These are phyloP conservation scores for Calycina herbarum DNA, from an alignment of 2,329 filamentous ascomycete genomes.

Conservation along the genomic window DNA sequence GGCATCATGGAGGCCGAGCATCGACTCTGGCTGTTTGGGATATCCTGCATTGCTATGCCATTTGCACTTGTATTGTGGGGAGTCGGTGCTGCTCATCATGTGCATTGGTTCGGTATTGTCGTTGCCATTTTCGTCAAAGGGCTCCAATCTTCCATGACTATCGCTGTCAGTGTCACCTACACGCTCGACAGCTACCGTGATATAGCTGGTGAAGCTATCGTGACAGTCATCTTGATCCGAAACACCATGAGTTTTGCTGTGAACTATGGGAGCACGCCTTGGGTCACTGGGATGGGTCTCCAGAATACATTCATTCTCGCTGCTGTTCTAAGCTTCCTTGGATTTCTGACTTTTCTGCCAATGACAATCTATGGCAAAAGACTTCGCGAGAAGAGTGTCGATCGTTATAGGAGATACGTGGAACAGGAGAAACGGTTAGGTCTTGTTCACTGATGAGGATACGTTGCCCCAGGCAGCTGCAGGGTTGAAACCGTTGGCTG, in stretches of 20 bases:
- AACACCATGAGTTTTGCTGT: conserved; percentile 43
- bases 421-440: too few species aligned
- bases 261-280: conserved; percentile 41
- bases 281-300: conserved; percentile 44
- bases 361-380: conserved; percentile 51
- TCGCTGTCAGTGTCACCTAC: conserved; percentile 47
- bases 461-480: too few species aligned
- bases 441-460: too few species aligned
- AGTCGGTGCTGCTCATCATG: conserved; percentile 47
- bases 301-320: conserved; percentile 47
- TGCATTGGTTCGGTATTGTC: conserved; percentile 49
- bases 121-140: conserved; percentile 36
- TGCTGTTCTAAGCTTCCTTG: conserved; percentile 41
- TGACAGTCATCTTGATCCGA: conserved; percentile 49
- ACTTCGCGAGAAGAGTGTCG: conserved; percentile 42
- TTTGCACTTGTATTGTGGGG: conserved; percentile 50
- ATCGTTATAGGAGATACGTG: conserved; percentile 37
- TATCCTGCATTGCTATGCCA: conserved; percentile 44
- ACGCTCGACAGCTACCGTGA: conserved; percentile 51
- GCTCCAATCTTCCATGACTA: conserved; percentile 38
- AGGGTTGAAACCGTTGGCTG: too few species aligned
- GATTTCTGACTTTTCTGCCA: conserved; percentile 43
- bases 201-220: conserved; percentile 49
- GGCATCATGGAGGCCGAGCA: conserved; percentile 40
- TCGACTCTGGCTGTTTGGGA: conserved; percentile 37